Evolutionary conservation across 352 stramenopile genomes (phyloP), one percentile per base, ranked within the genome.

Genomic region (Pythium rishiriense): DNA sequence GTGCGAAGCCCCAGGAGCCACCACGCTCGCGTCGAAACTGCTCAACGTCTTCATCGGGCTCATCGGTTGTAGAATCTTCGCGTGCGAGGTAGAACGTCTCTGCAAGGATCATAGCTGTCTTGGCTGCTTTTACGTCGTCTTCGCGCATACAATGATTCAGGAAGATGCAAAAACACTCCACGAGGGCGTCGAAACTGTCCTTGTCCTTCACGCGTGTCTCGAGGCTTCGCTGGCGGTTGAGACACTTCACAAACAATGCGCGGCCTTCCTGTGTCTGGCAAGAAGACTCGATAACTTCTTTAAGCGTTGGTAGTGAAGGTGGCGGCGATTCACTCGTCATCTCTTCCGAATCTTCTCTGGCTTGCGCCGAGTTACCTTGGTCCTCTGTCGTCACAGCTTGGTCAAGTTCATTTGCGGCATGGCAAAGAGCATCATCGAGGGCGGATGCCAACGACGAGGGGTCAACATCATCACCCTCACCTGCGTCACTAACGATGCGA

Each of bases 21-120:
- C 67, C 67, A n/a, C 67, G 67, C n/a, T 66, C 56, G 29, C 67
- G 67, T 22, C 51, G 67, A 15, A 58, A 62, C 29, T 65, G 58
- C 24, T 72, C 64, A 21, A 64, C 49, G 33, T 69, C 62, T 56
- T 69, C 37, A 21, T 64, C 48, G 19, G 52, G 28, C n/a, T 45
- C 28, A 19, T 64, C 52, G 0, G 48, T 35, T 0, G 22, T 24
- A 9, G 17, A 28, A n/a, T 64, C 54, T n/a, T 52, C 24, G 0
- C 62, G 50, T 8, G 72, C 63, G 1, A 78, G 51, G 45, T 93
- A 95, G 47, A 95, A 95, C 2, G 86, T 95, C 49, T 93, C 86
- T 1, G 86, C 82, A 25, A 95, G 73, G 39, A 95, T 95, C 83
- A 95, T 95, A 29, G 86, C 86, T 1, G 84, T 95, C 72, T 95